A percentile compares a stretch with the other conserved stretches of the same genome.
Conservation (phyloP, 2,329 filamentous ascomycete genomes). For the Sarocladium strictum region DNA sequence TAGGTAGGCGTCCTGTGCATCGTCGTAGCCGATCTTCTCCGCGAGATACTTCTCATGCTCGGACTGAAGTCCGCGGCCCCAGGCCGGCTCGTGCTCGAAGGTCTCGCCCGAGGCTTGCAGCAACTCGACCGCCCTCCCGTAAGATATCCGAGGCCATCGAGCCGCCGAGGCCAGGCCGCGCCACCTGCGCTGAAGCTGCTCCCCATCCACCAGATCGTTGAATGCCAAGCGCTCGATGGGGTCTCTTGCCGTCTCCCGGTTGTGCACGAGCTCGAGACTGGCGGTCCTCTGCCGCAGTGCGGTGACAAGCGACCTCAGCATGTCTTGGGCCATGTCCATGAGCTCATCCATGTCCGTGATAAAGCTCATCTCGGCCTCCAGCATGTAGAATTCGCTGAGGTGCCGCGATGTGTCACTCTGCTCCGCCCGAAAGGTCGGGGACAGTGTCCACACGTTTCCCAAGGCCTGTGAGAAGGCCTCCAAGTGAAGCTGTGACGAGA, state of each 20-base stretch:
- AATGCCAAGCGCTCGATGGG: constrained; percentile 36
- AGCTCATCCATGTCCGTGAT: constrained; percentile 62
- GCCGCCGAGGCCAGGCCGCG: constrained; percentile 48
- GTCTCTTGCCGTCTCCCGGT: constrained; percentile 23
- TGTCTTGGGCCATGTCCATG: constrained; percentile 74
- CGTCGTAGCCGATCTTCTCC: constrained; percentile 48
- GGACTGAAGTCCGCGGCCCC: constrained; percentile 72
- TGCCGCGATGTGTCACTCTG: constrained; percentile 90
- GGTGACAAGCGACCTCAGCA: constrained; percentile 54
- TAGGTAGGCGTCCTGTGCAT: constrained; percentile 39
- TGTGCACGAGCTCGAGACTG: constrained; percentile 34
- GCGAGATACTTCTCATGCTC: constrained; percentile 93
- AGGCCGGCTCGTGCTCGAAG: constrained; percentile 65
- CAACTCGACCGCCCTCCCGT: constrained; percentile 66
- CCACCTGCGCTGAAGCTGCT: constrained; percentile 64
- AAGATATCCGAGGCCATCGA: constrained; percentile 77
- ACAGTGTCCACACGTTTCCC: constrained; percentile 88
- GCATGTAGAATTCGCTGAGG: constrained; percentile 97
- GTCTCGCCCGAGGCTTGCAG: constrained; percentile 54
- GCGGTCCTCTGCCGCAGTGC: constrained; percentile 35
- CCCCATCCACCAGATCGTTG: constrained; percentile 34
- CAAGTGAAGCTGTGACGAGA: constrained; percentile 89
- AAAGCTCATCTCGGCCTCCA: constrained; percentile 87
- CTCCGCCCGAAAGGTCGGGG: constrained; percentile 90
- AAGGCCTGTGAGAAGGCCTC: constrained; percentile 86